phyloP scores from a whole-genome alignment of 352 stramenopile species.

The Pythium rishiriense region DNA sequence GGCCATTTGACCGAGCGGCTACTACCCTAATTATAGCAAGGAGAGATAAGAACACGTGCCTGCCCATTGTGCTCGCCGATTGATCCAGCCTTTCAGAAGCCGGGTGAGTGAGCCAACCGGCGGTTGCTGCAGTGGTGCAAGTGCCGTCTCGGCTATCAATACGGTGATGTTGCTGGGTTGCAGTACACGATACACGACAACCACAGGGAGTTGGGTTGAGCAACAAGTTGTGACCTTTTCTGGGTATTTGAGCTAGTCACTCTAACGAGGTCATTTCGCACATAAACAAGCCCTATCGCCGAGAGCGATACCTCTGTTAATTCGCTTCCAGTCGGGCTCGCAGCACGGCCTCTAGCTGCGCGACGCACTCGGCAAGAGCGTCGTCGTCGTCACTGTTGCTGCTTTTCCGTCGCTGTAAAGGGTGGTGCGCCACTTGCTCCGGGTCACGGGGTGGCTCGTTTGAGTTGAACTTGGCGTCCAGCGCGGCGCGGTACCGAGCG shows the following conservation, averaged over 20 bases:
- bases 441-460: not conserved
- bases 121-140: too few species aligned
- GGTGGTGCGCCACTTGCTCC: not conserved
- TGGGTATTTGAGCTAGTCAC: not conserved
- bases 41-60: too few species aligned
- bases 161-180: not conserved
- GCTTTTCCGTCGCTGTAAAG: not conserved
- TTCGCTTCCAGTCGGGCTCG: conserved; percentile 8
- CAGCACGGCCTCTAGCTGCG: conserved; percentile 18
- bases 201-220: too few species aligned
- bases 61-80: too few species aligned
- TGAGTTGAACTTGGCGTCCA: conserved; percentile 30
- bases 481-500: conserved; percentile 36
- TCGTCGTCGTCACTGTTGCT: not conserved
- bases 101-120: too few species aligned
- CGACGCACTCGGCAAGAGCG: conserved; percentile 12
- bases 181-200: too few species aligned
- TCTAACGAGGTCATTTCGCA: not conserved
- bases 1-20: too few species aligned
- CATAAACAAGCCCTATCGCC: conserved; percentile 38
- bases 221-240: too few species aligned
- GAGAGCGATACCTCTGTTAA: not conserved
- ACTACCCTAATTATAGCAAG: too few species aligned
- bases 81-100: too few species aligned
- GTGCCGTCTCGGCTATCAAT: too few species aligned